Base-by-base conservation (phyloP, 1,284 basidiomycete genomes). In the Sporisorium scitamineum region DNA sequence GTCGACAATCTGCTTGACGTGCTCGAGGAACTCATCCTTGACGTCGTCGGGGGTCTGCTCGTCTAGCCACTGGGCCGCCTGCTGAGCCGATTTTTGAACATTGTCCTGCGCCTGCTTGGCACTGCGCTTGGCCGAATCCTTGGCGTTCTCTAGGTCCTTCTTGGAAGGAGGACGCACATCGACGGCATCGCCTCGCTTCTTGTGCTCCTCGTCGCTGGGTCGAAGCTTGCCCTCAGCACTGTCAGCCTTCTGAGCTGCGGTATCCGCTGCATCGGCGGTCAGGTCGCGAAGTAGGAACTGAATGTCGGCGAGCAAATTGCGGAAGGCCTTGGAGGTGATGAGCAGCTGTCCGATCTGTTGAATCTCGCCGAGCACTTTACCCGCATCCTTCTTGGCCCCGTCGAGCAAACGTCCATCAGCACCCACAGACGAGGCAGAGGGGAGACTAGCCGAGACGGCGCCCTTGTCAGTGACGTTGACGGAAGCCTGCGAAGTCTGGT, bases 1-100 rank as follows among this genome's bases (percentile, higher is more conserved):
- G 65, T 76, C 64, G 45, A 83, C 70, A 58, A 87, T 84, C 66
- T 85, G 65, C 74, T 87, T 86, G 59, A 88, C 80, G 22, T 85
- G 79, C 63, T 86, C 81, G 73, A 88, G 84, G 48, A 88, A 78
- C 53, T 80, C 79, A 61, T 87, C 87, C 76, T 85, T 84, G 67
- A 86, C 85, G 68, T 88, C 86, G 53, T 88, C 86, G n/a, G 84
- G 84, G 18, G 85, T 87, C 75, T 87, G 84, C 65, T 87, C 87
- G 66, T 88, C 87, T 52, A 87, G 73, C 78, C 87, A 88, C 74
- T 84, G 57, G 48, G 66, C 64, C 22, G 75, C 70, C 64, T 76
- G 54, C 16, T 73, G 59, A 16, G 67, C 72, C 41, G 59, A 66
- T 18, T 62, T 59, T 26, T 66, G 53, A 32, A 77, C 32, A 54